phyloP scores from a whole-genome alignment of 306 rosid genomes.

The Cicer arietinum region DNA sequence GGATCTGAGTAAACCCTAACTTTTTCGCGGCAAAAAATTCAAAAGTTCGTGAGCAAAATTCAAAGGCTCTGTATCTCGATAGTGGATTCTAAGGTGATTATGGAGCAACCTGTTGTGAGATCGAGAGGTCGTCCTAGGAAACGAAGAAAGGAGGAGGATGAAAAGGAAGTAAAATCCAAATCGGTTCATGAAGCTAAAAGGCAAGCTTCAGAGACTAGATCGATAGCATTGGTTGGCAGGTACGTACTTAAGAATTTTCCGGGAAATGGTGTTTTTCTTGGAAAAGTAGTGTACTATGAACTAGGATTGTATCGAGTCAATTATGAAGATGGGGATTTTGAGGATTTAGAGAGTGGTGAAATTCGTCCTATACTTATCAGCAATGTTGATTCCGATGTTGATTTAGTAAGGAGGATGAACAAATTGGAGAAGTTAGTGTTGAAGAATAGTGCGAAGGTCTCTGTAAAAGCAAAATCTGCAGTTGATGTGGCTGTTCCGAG shows the following conservation, averaged over 20 bases:
- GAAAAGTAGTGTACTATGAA: slow-evolving; percentile 74
- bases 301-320: slow-evolving; percentile 70
- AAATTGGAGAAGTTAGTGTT: slow-evolving; percentile 54
- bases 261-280: slow-evolving; percentile 66
- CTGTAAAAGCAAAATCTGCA: slow-evolving; percentile 36
- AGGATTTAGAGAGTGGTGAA: slow-evolving; percentile 87
- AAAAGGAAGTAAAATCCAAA: slow-evolving; percentile 41
- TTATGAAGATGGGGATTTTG: slow-evolving; percentile 88
- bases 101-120: slow-evolving; percentile 73
- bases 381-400: slow-evolving; percentile 52
- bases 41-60: slow-evolving; percentile 33
- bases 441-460: slow-evolving; percentile 28
- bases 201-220: slow-evolving; percentile 49
- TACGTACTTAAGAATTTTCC: slow-evolving; percentile 72
- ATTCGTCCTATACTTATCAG: slow-evolving; percentile 61
- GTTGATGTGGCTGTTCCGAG: slow-evolving; percentile 46
- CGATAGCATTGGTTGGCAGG: slow-evolving; percentile 68
- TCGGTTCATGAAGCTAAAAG: slow-evolving; percentile 54
- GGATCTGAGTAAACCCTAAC: slow-evolving; percentile 52
- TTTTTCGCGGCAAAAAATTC: slow-evolving; percentile 3
- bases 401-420: slow-evolving; percentile 52
- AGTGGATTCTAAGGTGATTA: slow-evolving; percentile 40
- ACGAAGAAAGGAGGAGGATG: slow-evolving; percentile 63
- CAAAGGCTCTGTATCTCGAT: slow-evolving; percentile 10
- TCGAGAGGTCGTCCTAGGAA: slow-evolving; percentile 96